Conservation (phyloP, 768 basidiomycete species). For the Rhodotorula kratochvilovae region DNA sequence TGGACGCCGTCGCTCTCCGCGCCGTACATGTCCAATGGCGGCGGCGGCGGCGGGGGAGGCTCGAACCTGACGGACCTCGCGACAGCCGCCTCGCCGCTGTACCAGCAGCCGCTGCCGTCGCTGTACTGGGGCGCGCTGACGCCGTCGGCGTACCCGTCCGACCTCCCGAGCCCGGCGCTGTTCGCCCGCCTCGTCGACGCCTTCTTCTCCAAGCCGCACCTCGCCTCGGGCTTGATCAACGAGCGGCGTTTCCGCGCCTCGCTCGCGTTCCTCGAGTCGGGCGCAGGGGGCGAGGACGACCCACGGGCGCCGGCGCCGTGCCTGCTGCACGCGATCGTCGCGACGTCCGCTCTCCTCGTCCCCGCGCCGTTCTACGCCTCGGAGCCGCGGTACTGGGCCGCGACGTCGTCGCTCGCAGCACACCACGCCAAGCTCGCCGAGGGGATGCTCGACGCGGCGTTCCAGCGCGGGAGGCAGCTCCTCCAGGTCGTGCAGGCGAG, state of each 20-base stretch:
- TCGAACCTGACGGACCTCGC: constrained; percentile 1
- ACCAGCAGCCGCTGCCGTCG: background rate
- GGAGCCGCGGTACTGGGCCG: constrained; percentile 32
- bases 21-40: no score
- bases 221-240: constrained; percentile 30
- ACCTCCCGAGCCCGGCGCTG: constrained; percentile 5
- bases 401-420: constrained; percentile 16
- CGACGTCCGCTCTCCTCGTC: constrained; percentile 34
- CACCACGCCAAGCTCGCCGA: constrained; percentile 26
- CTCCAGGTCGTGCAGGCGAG: constrained; percentile 8
- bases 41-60: no score
- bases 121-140: background rate
- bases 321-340: constrained; percentile 37
- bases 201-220: constrained; percentile 35
- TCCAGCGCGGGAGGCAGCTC: constrained; percentile 16
- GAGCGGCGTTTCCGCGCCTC: constrained; percentile 8
- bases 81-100: background rate
- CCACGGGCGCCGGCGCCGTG: constrained; percentile 18
- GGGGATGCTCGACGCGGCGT: constrained; percentile 28
- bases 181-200: constrained; percentile 19
- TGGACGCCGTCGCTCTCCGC: background rate
- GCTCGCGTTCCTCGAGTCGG: constrained; percentile 7
- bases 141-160: background rate
- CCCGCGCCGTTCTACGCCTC: constrained; percentile 10
- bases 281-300: background rate